A percentile compares a stretch with the other conserved stretches of the same genome.
These are phyloP conservation scores for Calocera viscosa DNA, from an alignment of 768 basidiomycete species.

Conservation along the genomic window DNA sequence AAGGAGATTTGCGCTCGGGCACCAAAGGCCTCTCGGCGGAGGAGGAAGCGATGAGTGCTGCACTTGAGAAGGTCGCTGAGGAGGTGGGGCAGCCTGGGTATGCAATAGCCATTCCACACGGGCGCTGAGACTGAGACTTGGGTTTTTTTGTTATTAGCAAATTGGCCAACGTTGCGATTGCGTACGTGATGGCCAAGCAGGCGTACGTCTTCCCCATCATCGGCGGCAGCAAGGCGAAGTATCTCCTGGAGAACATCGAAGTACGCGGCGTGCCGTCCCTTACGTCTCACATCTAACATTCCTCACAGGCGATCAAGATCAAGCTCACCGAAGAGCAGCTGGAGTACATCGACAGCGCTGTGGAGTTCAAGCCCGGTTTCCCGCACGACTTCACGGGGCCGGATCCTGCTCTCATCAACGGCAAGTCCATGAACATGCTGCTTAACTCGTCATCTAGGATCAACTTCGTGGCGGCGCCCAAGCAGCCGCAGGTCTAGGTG, in stretches of 20 bases:
- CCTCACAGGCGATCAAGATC: slow-evolving; percentile 33
- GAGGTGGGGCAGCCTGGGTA: too few species aligned
- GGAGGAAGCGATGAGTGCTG: slow-evolving; percentile 12
- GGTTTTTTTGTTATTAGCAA: too few species aligned
- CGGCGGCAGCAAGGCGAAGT: slow-evolving; percentile 42
- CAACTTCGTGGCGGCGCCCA: too few species aligned
- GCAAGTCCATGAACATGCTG: neutral
- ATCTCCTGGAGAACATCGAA: slow-evolving; percentile 39
- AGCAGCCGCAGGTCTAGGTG: too few species aligned
- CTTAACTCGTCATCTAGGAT: too few species aligned
- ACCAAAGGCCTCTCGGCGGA: slow-evolving; percentile 6
- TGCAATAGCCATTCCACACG: too few species aligned
- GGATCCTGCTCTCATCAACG: neutral
- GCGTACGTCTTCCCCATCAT: slow-evolving; percentile 42
- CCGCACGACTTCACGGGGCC: slow-evolving; percentile 19
- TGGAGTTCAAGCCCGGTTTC: slow-evolving; percentile 40
- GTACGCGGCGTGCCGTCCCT: neutral
- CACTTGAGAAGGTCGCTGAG: slow-evolving; percentile 11
- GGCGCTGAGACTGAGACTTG: neutral
- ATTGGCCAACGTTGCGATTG: slow-evolving; percentile 33
- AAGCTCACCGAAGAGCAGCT: slow-evolving; percentile 37
- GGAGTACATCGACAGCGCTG: slow-evolving; percentile 32
- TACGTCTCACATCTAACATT: neutral
- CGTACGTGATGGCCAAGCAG: slow-evolving; percentile 44
- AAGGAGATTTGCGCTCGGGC: neutral